Percentiles rank a stretch among this genome's conserved stretches.
These are phyloP conservation scores for Citropsis articulata DNA, from an alignment of 345 rosid genomes.

Conservation along the genomic window DNA sequence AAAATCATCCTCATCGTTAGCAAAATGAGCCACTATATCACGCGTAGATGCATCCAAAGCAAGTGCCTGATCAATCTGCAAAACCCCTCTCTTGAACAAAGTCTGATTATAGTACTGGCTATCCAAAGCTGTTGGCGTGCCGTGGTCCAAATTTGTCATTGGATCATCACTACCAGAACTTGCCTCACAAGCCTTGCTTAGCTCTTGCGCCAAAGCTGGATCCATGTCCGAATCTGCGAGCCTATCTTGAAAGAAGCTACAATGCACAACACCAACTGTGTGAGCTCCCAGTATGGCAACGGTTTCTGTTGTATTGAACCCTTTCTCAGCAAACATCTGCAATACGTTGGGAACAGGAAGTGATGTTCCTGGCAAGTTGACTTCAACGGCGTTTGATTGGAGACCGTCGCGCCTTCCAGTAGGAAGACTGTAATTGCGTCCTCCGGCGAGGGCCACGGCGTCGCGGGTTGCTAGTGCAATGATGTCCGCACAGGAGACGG, in stretches of 20 bases:
- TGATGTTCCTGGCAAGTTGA: constrained; percentile 58
- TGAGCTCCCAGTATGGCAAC: constrained; percentile 76
- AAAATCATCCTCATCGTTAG: constrained; percentile 29
- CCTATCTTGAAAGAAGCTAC: constrained; percentile 52
- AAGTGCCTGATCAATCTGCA: constrained; percentile 58
- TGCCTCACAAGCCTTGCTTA: constrained; percentile 35
- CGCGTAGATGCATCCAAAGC: constrained; percentile 38
- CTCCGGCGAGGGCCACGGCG: constrained; percentile 51
- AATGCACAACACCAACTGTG: constrained; percentile 63
- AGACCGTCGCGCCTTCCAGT: constrained; percentile 68
- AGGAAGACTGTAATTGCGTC: constrained; percentile 41
- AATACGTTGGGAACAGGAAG: constrained; percentile 29
- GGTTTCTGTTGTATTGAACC: constrained; percentile 47
- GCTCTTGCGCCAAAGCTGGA: constrained; percentile 24
- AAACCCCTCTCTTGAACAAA: constrained; percentile 39
- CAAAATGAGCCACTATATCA: constrained; percentile 39
- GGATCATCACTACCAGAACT: constrained; percentile 28
- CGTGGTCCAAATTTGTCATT: constrained; percentile 51
- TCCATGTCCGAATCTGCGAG: constrained; percentile 60
- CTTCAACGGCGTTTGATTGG: constrained; percentile 39
- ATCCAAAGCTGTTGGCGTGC: constrained; percentile 43
- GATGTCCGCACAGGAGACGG: constrained; percentile 74
- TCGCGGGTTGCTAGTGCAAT: constrained; percentile 62
- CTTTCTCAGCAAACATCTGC: constrained; percentile 36
- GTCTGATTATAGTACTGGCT: constrained; percentile 48